Evolutionary conservation across 2,329 filamentous ascomycete species (phyloP), one percentile per base, ranked within the genome.

Genomic region (Drechslerella coelobrocha): DNA sequence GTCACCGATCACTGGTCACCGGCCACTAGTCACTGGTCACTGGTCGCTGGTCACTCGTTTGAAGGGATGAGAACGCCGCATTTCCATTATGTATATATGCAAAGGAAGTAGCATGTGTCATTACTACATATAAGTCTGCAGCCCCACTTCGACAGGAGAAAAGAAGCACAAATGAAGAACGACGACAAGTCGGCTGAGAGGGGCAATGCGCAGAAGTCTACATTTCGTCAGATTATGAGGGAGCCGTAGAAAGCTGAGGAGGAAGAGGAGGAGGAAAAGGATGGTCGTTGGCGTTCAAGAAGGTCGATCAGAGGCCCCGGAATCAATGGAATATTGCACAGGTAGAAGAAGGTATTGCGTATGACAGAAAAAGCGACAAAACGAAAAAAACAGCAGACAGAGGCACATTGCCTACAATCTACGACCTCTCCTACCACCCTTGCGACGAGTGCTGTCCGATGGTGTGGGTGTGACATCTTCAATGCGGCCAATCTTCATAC

Each of bases 361-460:
- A 66, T 27, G 62, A 57, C 53, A 52, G 24, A 51, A 48, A 41
- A 63, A 54, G 3, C 41, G 17, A 27, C 24, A 21, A 59, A 17
- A 53, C 26, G 19, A 45, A 53, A 34, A 37, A 72, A 21, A 61
- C 54, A 55, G 41, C 51, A 55, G 31, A 50, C 53, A 63, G 24
- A 56, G 34, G n/a, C 53, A 51, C 62, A 78, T 78, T 79, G 82
- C 83, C 90, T 86, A 99, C 84, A 99, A 90, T 96, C 94, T 93
- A 85, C 94, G 94, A 97, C 94, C 94, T 90, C 94, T 93, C 84
- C 94, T 92, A 97, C 94, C 94, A 86, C 94, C 94, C 92, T 99
- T 99, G 86, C 93, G 92, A 85, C 94, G 91, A 80, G 94, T 99
- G 82, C 91, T 96, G 84, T 99, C 94, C 83, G 94, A 99, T 79